Evolutionary conservation across 805 yeast genomes (phyloP), one percentile per base, ranked within the genome.

Genomic region (Schizosaccharomyces osmophilus): DNA sequence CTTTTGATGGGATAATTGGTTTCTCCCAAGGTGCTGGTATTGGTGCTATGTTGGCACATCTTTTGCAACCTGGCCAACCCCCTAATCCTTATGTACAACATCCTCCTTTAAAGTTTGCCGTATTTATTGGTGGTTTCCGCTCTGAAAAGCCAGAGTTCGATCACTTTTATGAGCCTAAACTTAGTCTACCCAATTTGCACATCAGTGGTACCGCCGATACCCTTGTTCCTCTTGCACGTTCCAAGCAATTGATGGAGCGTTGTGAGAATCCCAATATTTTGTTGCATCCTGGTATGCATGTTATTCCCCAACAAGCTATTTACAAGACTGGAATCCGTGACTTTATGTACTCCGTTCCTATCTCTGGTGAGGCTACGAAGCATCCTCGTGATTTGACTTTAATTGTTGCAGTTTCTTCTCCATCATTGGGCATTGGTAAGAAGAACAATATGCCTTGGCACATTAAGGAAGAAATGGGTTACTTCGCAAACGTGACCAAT

Each of bases 401-500:
- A 45, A 80, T 93, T 5, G 95, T 93, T 36, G 98, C 98, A 0
- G 93, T 95, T 0, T 72, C 93, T 45, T 70, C 81, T 64, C 95
- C 97, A 1, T 77, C 76, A 1, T 74, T 81, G 66, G 97, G 97
- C 0, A 93, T 93, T 57, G 98, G 98, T 0, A 75, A 73, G 68
- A 79, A 82, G 61, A 95, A 95, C 2, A 72, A 77, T 61, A 74
- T 93, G 62, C 97, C 98, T 2, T 93, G 98, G 98, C 76, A 83
- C 59, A 75, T 93, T 36, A 77, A 81, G 62, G 77, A 82, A 61
- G 98, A 93, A 70, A 86, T 93, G 84, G 80, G 81, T 68, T 93
- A 82, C 69, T 93, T 93, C 74, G 78, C 79, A 64, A 79, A 80
- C 63, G 83, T 87, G 17, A 93, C 98, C 0, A 72, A 82, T 2